Evolutionary conservation across 2,329 filamentous ascomycete genomes (phyloP).

Genomic region (Emydomyces testavorans): DNA sequence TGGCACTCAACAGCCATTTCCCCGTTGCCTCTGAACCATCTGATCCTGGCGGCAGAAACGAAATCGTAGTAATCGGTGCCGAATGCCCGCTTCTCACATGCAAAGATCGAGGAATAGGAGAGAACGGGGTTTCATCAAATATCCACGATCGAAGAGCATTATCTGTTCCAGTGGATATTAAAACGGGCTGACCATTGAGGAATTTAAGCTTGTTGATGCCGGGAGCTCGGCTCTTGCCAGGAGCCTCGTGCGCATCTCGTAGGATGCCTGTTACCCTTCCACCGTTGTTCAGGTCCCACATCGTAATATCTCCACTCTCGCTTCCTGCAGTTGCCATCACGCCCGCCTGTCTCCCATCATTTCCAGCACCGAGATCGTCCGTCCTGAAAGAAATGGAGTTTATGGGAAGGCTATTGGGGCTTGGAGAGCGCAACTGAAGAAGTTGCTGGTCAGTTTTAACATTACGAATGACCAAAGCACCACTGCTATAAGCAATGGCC

Average conservation of each 20-base stretch:
- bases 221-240: conserved; percentile 46
- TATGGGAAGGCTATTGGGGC: conserved; percentile 50
- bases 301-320: conserved; percentile 73
- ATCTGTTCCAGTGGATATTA: conserved; percentile 81
- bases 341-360: conserved; percentile 71
- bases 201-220: conserved; percentile 86
- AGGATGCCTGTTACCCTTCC: conserved; percentile 78
- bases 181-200: conserved; percentile 72
- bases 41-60: conserved; percentile 77
- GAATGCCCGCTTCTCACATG: conserved; percentile 84
- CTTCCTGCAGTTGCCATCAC: conserved; percentile 86
- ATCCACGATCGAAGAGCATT: conserved; percentile 96
- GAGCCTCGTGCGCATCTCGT: conserved; percentile 66
- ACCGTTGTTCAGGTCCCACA: conserved; percentile 91
- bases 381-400: conserved; percentile 82
- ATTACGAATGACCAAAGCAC: conserved; percentile 69
- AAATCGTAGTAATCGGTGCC: conserved; percentile 66
- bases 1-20: conserved; percentile 89
- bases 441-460: conserved; percentile 64
- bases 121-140: conserved; percentile 85
- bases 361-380: conserved; percentile 76
- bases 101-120: conserved; percentile 69
- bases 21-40: conserved; percentile 79
- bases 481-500: conserved; percentile 75
- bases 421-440: conserved; percentile 56